Evolutionary conservation across 371 early-diverging fungal species (phyloP).

Genomic region (Mucor circinelloides): DNA sequence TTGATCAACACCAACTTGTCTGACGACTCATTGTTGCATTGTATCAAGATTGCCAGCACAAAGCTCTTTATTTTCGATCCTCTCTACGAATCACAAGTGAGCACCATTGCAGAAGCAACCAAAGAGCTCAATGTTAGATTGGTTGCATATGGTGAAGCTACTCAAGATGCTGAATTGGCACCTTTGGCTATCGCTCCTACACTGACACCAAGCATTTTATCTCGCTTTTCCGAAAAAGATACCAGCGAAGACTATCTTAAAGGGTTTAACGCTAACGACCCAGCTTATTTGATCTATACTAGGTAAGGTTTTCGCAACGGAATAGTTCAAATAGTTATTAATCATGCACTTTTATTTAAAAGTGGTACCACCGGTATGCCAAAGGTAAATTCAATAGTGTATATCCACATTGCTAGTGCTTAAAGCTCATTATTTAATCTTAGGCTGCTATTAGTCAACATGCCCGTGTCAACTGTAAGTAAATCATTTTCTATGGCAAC

Average conservation of each 20-base stretch:
- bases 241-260: slow-evolving; percentile 32
- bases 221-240: slow-evolving; percentile 28
- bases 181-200: slow-evolving; percentile 27
- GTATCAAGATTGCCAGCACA: slow-evolving; percentile 27
- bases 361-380: slow-evolving; percentile 51
- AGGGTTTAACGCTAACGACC: slow-evolving; percentile 28
- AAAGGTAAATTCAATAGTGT: slow-evolving; percentile 18
- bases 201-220: slow-evolving; percentile 31
- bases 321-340: neutral
- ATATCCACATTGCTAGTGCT: neutral
- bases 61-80: slow-evolving; percentile 35
- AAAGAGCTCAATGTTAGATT: slow-evolving; percentile 8
- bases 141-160: slow-evolving; percentile 29
- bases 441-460: slow-evolving; percentile 36
- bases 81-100: slow-evolving; percentile 22
- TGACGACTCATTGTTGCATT: slow-evolving; percentile 32
- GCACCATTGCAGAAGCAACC: neutral
- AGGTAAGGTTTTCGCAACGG: slow-evolving; percentile 24
- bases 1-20: slow-evolving; percentile 35
- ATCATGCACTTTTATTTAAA: neutral
- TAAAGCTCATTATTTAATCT: neutral
- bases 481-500: neutral
- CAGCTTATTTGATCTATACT: slow-evolving; percentile 54
- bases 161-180: slow-evolving; percentile 25
- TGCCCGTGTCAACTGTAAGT: slow-evolving; percentile 26